phyloP scores from a whole-genome alignment of 2,329 filamentous ascomycete species.

The Colletotrichum sidae region DNA sequence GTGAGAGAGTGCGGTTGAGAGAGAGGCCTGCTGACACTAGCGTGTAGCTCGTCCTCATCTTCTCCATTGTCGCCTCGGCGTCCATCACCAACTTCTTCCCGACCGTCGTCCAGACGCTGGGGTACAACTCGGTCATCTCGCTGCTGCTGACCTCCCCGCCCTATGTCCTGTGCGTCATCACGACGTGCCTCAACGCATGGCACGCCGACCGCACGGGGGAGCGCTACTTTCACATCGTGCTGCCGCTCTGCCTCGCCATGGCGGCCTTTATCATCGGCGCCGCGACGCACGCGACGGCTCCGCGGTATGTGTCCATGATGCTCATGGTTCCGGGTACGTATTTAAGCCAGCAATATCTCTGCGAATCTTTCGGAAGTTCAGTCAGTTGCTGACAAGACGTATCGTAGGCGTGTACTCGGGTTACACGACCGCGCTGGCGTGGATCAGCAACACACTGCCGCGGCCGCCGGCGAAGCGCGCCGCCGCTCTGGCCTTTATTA shows the following conservation, averaged over 20 bases:
- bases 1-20: too few relatives aligned
- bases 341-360: too few relatives aligned
- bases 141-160: conserved; percentile 74
- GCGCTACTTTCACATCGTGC: conserved; percentile 74
- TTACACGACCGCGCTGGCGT: conserved; percentile 75
- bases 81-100: conserved; percentile 78
- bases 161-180: conserved; percentile 72
- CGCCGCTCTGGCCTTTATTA: conserved; percentile 79
- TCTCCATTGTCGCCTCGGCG: conserved; percentile 67
- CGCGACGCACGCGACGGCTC: conserved; percentile 67
- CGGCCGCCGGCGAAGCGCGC: conserved; percentile 80
- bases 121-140: conserved; percentile 69
- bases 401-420: conserved; percentile 40
- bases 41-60: conserved; percentile 62
- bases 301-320: conserved; percentile 66
- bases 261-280: conserved; percentile 76
- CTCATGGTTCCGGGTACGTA: conserved; percentile 52
- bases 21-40: background rate
- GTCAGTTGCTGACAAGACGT: background rate
- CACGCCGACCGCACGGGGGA: conserved; percentile 79
- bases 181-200: conserved; percentile 73
- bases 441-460: conserved; percentile 81
- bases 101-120: conserved; percentile 75
- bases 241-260: conserved; percentile 72
- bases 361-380: background rate